Evolutionary conservation across 805 yeast genomes (phyloP), one percentile per base, ranked within the genome.

Genomic region (Candida suzukii): DNA sequence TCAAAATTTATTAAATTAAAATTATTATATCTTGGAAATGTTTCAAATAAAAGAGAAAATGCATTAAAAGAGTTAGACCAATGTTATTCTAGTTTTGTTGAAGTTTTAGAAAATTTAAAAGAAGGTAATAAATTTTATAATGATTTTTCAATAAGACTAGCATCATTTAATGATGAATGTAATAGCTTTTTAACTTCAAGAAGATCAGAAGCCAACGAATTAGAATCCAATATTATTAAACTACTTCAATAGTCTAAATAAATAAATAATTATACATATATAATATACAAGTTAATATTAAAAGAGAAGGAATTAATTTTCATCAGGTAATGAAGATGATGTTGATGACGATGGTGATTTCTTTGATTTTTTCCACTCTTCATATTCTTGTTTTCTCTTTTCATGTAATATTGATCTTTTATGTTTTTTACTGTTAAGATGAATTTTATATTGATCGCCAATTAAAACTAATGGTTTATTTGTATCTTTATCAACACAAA

Each of bases 371-470:
- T 26, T 26, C 58, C 59, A 59, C 46, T 71, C 72, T 47, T 77
- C 80, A 50, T 75, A 77, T 37, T 73, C 76, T 29, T 73, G 62
- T 55, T 74, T 78, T 36, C 72, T 66, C 37, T 69, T 69, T 0
- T 73, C 72, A 40, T 74, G 63, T 14, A 66, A 64, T 16, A 72
- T 37, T 41, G 69, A 73, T n/a, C 70, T 65, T 47, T 70, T 74
- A 54, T 90, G 99, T 43, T 84, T 71, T 45, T 80, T 70, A 43
- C 95, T 80, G 17, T 64, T 62, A 37, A 78, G 44, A 60, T 91
- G 99, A 4, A 74, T 70, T 6, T 74, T 58, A 81, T 86, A 87
- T 39, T 73, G 82, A 1, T 76, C 78, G 0, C 97, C 97, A 8
- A 93, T 78, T 1, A 83, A 73, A 0, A 88, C 70, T 13, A 83